Conservation (phyloP, 768 basidiomycete genomes). For the Suillus alpinus region DNA sequence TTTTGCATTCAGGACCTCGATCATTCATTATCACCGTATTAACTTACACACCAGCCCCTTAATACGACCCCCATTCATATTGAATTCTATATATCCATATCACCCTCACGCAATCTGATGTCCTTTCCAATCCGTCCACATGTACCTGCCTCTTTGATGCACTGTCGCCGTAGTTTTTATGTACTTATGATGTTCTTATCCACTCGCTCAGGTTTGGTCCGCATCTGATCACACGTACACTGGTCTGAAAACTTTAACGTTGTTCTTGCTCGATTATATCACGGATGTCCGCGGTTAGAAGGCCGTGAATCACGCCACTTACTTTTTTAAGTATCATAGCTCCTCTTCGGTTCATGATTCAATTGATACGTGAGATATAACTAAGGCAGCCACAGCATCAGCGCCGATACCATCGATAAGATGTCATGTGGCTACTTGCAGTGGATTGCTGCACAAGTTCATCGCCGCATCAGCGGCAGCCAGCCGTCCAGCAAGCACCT, state of each 20-base stretch:
- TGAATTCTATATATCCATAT: conserved; percentile 25
- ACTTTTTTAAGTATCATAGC: background rate
- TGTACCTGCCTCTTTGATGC: conserved; percentile 24
- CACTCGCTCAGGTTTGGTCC: background rate
- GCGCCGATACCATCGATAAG: background rate
- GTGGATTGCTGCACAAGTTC: background rate
- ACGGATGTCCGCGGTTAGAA: conserved; percentile 31
- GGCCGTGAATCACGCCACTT: conserved; percentile 1
- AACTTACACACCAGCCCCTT: conserved; percentile 35
- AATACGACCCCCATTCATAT: conserved; percentile 34
- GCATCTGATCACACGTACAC: conserved; percentile 2
- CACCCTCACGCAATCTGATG: conserved; percentile 24
- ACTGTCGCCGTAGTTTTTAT: conserved; percentile 26
- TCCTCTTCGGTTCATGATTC: background rate
- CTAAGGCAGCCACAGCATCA: background rate
- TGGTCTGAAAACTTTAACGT: background rate
- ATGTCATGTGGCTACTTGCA: background rate
- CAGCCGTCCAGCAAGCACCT: background rate
- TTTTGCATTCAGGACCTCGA: conserved; percentile 36
- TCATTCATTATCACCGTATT: conserved; percentile 34
- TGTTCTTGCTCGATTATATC: conserved; percentile 4
- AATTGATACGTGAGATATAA: background rate
- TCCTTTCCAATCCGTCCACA: conserved; percentile 11
- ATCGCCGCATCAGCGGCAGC: background rate
- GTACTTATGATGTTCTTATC: conserved; percentile 22